Percentiles rank a stretch among this genome's conserved stretches.
Conservation (phyloP, 345 rosid genomes). For the Eucalyptus pauciflora region DNA sequence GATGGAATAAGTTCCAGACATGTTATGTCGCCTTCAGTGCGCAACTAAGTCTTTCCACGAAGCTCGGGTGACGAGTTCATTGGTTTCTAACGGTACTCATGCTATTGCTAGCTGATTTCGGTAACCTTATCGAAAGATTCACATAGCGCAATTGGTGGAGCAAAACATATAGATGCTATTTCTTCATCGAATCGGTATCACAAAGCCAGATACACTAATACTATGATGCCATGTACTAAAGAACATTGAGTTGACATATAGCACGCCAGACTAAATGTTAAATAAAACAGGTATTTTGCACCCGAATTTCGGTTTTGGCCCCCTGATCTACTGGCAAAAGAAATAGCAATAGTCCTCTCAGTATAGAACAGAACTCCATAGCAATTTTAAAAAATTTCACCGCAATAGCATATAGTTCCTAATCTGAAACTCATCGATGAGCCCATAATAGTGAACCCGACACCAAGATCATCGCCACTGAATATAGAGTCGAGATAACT, state of each 20-base stretch:
- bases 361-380: not conserved
- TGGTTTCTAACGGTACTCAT: not conserved
- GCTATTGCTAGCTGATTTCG: not conserved
- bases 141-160: not conserved
- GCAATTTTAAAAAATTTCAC: not conserved
- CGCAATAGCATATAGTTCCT: not conserved
- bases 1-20: not conserved
- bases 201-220: not conserved
- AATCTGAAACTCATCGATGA: not conserved
- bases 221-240: not conserved
- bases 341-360: not conserved
- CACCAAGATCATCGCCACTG: not conserved
- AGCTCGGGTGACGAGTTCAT: not conserved
- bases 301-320: not conserved
- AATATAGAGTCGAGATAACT: slow-evolving; percentile 8
- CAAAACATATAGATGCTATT: not conserved
- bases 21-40: not conserved
- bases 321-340: not conserved
- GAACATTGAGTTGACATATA: not conserved
- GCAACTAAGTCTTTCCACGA: not conserved
- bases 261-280: not conserved
- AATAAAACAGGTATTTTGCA: not conserved
- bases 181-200: not conserved
- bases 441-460: not conserved
- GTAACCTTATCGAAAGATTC: not conserved